Conservation (phyloP, 108 stramenopile species). For the Conticribra guillardii region DNA sequence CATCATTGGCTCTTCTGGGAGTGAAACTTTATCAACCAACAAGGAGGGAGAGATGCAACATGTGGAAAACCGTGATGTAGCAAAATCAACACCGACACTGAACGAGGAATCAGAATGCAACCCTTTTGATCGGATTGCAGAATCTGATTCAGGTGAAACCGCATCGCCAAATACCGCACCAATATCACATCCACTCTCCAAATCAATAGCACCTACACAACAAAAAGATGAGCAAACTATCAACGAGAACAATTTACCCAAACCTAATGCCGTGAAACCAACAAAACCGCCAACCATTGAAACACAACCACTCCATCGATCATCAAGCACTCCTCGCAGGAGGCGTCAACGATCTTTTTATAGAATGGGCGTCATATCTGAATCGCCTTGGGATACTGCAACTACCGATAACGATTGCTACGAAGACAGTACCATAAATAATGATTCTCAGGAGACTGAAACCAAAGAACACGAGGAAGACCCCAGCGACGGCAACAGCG, state of each 20-base stretch:
- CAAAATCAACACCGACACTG: background rate
- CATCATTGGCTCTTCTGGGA: background rate
- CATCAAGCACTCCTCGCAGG: background rate
- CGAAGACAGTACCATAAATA: background rate
- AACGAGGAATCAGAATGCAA: no score
- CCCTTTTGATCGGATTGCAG: background rate
- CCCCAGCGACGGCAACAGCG: background rate
- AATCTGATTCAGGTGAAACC: background rate
- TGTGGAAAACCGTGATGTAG: no score
- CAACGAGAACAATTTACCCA: background rate
- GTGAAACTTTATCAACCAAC: background rate
- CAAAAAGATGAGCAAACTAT: background rate
- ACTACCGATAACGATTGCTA: background rate
- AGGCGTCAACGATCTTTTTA: background rate
- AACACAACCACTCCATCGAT: background rate
- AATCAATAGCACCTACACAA: background rate
- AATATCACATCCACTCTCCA: background rate
- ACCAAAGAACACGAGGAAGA: background rate
- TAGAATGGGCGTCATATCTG: background rate
- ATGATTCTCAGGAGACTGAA: constrained; percentile 2
- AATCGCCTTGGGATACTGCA: background rate
- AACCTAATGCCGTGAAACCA: background rate
- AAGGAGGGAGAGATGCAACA: no score
- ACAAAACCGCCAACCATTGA: background rate
- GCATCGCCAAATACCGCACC: background rate